These are phyloP conservation scores for Psilocybe mexicana DNA, from an alignment of 1,284 basidiomycete genomes.

Conservation along the genomic window DNA sequence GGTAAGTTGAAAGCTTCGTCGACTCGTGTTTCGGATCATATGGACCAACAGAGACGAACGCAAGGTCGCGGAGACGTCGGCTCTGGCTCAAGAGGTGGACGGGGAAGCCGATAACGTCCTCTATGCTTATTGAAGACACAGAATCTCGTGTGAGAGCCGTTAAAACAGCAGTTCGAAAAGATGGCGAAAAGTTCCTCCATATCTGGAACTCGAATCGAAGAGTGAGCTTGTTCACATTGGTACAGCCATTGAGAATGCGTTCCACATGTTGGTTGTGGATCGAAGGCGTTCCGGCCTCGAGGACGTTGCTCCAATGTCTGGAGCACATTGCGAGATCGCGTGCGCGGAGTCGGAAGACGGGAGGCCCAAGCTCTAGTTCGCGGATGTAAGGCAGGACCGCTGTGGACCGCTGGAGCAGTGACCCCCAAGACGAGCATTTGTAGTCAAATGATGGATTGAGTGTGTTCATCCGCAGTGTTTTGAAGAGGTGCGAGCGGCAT, in stretches of 20 bases:
- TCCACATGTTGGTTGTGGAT: constrained; percentile 14
- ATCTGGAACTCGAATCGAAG: constrained; percentile 17
- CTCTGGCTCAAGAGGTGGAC: constrained; percentile 6
- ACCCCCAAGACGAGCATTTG: constrained; percentile 12
- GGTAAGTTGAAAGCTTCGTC: too few species aligned
- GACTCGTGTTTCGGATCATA: too few species aligned
- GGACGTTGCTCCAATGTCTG: not conserved
- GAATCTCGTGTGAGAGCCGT: constrained; percentile 2
- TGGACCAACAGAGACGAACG: constrained; percentile 7
- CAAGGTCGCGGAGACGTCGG: constrained; percentile 12
- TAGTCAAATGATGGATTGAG: constrained; percentile 14
- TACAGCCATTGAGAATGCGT: constrained; percentile 5
- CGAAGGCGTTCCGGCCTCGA: constrained; percentile 6
- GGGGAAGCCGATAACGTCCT: constrained; percentile 15
- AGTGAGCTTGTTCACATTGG: constrained; percentile 6
- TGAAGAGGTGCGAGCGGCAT: constrained; percentile 17
- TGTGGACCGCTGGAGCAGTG: constrained; percentile 2
- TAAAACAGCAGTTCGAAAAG: constrained; percentile 7
- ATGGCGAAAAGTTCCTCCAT: constrained; percentile 11
- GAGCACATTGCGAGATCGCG: constrained; percentile 1
- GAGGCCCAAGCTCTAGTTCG: constrained; percentile 17
- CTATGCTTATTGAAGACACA: constrained; percentile 12
- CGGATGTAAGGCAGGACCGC: constrained; percentile 13
- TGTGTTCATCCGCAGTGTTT: constrained; percentile 10
- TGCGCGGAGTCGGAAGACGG: constrained; percentile 10